These are phyloP conservation scores for Xylaria sp. DNA, from an alignment of 2,329 filamentous ascomycete species.

Conservation along the genomic window DNA sequence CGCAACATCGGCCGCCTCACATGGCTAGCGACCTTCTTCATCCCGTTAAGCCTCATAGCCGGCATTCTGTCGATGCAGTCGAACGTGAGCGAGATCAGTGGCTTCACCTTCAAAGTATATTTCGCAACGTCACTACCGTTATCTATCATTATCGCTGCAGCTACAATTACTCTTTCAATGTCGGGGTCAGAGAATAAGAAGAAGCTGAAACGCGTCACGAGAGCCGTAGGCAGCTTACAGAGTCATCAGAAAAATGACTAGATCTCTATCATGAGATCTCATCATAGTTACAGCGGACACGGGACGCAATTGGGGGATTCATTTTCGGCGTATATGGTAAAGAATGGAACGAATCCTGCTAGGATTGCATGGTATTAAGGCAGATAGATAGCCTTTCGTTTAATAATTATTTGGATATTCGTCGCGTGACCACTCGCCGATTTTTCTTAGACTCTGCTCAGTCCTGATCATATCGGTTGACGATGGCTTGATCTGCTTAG, in stretches of 20 bases:
- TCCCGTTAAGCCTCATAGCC: constrained; percentile 42
- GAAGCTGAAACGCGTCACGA: not conserved
- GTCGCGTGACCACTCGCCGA: too few species aligned
- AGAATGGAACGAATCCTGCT: not conserved
- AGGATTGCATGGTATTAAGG: too few species aligned
- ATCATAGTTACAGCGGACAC: too few species aligned
- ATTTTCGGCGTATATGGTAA: too few species aligned
- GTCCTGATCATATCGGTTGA: too few species aligned
- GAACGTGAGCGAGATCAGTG: constrained; percentile 25
- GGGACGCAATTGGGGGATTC: too few species aligned
- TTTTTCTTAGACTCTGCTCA: too few species aligned
- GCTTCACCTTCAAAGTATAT: constrained; percentile 31
- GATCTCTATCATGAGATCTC: not conserved
- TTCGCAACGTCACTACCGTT: constrained; percentile 36
- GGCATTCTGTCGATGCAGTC: constrained; percentile 41
- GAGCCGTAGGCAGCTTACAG: not conserved
- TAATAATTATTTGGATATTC: too few species aligned
- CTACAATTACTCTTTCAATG: constrained; percentile 13
- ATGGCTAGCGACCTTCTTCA: constrained; percentile 43
- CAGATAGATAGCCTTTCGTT: too few species aligned
- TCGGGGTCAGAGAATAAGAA: not conserved
- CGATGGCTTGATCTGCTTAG: too few species aligned
- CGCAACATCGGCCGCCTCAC: constrained; percentile 43
- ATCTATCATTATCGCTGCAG: constrained; percentile 24
- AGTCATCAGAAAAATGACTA: not conserved